These are phyloP conservation scores for Cavenderia fasciculata DNA, from an alignment of 78 protist genomes.

Conservation along the genomic window DNA sequence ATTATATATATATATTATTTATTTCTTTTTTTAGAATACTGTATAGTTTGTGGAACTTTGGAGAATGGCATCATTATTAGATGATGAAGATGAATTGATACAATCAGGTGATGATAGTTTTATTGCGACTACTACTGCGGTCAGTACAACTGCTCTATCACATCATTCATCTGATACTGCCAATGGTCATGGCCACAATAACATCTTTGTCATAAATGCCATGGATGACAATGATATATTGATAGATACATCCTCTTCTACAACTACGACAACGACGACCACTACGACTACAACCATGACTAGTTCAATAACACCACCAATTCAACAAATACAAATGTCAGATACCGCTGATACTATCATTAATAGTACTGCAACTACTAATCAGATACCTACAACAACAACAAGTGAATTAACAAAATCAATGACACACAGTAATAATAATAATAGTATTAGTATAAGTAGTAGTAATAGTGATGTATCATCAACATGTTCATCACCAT, in stretches of 20 bases:
- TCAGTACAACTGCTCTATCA: neutral
- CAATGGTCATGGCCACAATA: neutral
- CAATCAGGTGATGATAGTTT: slow-evolving; percentile 1
- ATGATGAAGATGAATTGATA: slow-evolving; percentile 46
- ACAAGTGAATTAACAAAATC: neutral
- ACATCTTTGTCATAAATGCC: neutral
- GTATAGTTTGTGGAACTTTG: no score
- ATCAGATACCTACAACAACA: neutral
- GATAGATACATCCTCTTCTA: neutral
- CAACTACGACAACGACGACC: neutral
- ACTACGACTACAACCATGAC: neutral
- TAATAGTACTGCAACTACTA: neutral
- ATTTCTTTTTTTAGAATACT: no score
- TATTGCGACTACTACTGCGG: slow-evolving; percentile 11
- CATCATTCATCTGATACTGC: neutral
- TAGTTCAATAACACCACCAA: neutral
- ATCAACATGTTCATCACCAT: neutral
- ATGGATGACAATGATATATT: neutral
- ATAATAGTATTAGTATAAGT: no score
- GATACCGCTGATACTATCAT: no score
- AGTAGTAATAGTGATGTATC: no score
- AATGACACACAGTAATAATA: neutral
- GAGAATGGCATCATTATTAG: slow-evolving; percentile 15
- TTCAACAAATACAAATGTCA: neutral
- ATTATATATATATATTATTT: no score